Percentiles rank a stretch among this genome's conserved stretches.
Conservation (phyloP, 805 yeast genomes). For the Peterozyma xylosa region DNA sequence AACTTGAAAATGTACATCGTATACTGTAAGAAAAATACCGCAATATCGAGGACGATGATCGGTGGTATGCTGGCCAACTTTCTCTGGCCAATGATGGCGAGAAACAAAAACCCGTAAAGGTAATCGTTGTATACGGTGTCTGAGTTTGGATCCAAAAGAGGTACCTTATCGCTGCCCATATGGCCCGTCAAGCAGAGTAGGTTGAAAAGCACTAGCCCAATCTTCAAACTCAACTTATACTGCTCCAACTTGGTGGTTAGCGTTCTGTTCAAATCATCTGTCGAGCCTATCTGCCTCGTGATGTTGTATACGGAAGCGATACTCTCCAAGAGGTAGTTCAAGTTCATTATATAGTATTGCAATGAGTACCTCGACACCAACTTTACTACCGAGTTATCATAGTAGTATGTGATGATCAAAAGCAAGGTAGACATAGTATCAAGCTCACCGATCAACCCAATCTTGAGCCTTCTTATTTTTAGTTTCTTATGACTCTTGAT, state of each 20-base stretch:
- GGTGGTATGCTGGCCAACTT: conserved; percentile 6
- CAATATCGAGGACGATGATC: conserved; percentile 13
- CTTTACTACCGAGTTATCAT: conserved; percentile 18
- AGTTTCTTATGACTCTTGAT: too few relatives aligned
- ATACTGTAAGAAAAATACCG: conserved; percentile 13
- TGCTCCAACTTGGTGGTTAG: conserved; percentile 10
- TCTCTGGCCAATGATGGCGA: conserved; percentile 21
- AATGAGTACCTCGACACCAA: conserved; percentile 12
- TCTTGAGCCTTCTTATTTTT: too few relatives aligned
- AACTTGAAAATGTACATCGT: conserved; percentile 12
- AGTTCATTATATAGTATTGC: conserved; percentile 14
- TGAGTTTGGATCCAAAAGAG: too few relatives aligned
- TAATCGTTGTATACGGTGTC: conserved; percentile 8
- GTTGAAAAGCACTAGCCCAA: conserved; percentile 5
- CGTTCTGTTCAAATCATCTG: conserved; percentile 10
- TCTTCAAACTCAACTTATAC: conserved; percentile 9
- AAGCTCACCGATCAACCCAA: not conserved
- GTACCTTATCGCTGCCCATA: not conserved
- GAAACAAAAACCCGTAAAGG: conserved; percentile 13
- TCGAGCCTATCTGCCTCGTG: too few relatives aligned
- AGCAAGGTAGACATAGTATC: not conserved
- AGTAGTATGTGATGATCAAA: conserved; percentile 10
- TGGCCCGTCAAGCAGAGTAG: conserved; percentile 7
- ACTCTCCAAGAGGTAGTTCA: conserved; percentile 9
- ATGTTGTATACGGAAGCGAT: too few relatives aligned